phyloP scores from a whole-genome alignment of 1,284 basidiomycete species.

The Apiotrichum brassicae region DNA sequence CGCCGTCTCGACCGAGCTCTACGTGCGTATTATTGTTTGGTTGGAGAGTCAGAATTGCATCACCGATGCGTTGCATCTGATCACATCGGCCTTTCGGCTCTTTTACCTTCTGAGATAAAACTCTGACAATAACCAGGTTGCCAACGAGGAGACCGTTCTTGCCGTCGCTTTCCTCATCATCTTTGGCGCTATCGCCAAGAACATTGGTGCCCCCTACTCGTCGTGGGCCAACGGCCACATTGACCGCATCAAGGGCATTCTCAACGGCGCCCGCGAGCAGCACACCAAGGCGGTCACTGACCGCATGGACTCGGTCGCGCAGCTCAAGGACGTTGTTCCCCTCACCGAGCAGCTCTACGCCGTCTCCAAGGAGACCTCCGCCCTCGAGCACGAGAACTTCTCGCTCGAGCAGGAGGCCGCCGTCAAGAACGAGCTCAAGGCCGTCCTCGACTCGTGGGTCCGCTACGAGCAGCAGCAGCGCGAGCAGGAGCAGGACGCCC shows the following conservation, averaged over 20 bases:
- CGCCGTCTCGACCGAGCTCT: conserved; percentile 95
- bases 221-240: conserved; percentile 89
- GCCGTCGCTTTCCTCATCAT: conserved; percentile 79
- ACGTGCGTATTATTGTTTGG: conserved; percentile 51
- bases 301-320: conserved; percentile 81
- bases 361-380: conserved; percentile 92
- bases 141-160: conserved; percentile 90
- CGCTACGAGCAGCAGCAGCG: conserved; percentile 94
- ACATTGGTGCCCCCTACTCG: conserved; percentile 75
- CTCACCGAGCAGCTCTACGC: conserved; percentile 86
- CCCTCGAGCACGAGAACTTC: conserved; percentile 84
- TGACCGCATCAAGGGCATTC: conserved; percentile 70
- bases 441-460: conserved; percentile 96
- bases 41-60: not conserved
- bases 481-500: conserved; percentile 89
- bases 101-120: too few relatives aligned
- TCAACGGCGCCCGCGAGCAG: conserved; percentile 74
- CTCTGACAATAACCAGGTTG: conserved; percentile 56
- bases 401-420: conserved; percentile 83
- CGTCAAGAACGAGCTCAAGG: conserved; percentile 82
- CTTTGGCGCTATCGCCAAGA: conserved; percentile 74
- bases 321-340: conserved; percentile 90
- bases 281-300: conserved; percentile 92
- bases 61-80: not conserved
- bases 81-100: too few relatives aligned